Base-by-base conservation (phyloP, 495 filamentous ascomycete species). In the Bombardia bombarda region DNA sequence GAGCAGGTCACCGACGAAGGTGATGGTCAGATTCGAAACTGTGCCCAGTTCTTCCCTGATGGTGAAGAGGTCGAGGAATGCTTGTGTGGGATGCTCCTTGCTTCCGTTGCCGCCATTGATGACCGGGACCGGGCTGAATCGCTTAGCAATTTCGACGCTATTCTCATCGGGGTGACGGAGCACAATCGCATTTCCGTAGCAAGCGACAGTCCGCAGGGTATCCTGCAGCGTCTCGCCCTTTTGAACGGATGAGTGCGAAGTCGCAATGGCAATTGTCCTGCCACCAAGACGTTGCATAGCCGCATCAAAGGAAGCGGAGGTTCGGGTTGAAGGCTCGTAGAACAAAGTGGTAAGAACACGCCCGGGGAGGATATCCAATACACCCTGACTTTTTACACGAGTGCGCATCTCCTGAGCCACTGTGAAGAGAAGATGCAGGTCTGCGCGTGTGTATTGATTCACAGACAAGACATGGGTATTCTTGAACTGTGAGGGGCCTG, bases 221-320 rank as follows among this genome's bases (percentile, higher is more conserved):
- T 98, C 92, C 56, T 93, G 84, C 7, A 98, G 78, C 7, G 82
- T 80, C 66, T 98, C 92, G 38, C 93, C 92, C 73, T 97, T 98
- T 60, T 86, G 74, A 14, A 85, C 85, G 1, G 85, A 90, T 8
- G 90, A 95, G 53, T 84, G 76, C 23, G 80, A 74, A 2, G 86
- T 87, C 5, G 81, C 71, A 55, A 96, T 83, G 46, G 80, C 69
- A 38, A 97, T 73, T 21, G 81, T 86, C 19, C 82, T 74, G 20
- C 92, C 92, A 32, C 92, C 92, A 7, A 98, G 80, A 12, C 93
- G 83, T 72, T 96, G 90, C 92, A 98, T 98, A 30, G 92, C 93
- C 22, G 90, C 82, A 55, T 98, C 93, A 55, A 98, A 98, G 19
- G 92, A 98, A 34, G 87, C 82, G 13, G 90, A 97, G 9, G 92